These are phyloP conservation scores for Ogataea pilisensis DNA, from an alignment of 805 yeast genomes.

Conservation along the genomic window DNA sequence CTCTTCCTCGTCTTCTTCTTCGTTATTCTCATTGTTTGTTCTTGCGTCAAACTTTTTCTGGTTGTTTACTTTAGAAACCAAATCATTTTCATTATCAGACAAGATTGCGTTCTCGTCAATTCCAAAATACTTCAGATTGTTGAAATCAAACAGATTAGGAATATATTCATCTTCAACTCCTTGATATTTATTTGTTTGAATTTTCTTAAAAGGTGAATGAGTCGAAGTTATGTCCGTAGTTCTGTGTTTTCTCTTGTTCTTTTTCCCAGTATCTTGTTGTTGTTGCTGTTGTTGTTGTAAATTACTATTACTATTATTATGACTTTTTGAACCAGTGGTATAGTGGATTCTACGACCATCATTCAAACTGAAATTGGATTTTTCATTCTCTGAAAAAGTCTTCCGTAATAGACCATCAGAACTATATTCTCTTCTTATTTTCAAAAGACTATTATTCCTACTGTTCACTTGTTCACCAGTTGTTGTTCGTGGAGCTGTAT, in stretches of 20 bases:
- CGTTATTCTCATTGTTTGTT: neutral
- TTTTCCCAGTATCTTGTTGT: neutral
- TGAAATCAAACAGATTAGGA: slow-evolving; percentile 52
- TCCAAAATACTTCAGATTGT: slow-evolving; percentile 7
- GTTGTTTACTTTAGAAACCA: neutral
- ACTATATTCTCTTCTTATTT: neutral
- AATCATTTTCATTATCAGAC: slow-evolving; percentile 6
- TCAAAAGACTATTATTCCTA: neutral
- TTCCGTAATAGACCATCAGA: slow-evolving; percentile 33
- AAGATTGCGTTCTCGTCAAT: slow-evolving; percentile 9
- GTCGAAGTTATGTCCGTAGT: neutral
- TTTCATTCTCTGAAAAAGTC: slow-evolving; percentile 64
- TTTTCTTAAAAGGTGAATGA: neutral
- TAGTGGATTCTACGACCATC: slow-evolving; percentile 19
- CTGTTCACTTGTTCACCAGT: neutral
- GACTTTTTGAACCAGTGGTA: slow-evolving; percentile 13
- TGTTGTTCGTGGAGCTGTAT: neutral
- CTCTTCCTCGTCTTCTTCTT: slow-evolving; percentile 2
- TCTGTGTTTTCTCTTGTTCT: neutral
- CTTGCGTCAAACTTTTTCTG: neutral
- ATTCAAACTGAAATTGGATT: slow-evolving; percentile 50
- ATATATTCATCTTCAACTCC: slow-evolving; percentile 76
- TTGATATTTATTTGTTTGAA: slow-evolving; percentile 1
- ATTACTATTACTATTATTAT: neutral
- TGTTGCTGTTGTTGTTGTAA: neutral